These are phyloP conservation scores for Rossbeevera mucosa DNA, from an alignment of 768 basidiomycete species.

Conservation along the genomic window DNA sequence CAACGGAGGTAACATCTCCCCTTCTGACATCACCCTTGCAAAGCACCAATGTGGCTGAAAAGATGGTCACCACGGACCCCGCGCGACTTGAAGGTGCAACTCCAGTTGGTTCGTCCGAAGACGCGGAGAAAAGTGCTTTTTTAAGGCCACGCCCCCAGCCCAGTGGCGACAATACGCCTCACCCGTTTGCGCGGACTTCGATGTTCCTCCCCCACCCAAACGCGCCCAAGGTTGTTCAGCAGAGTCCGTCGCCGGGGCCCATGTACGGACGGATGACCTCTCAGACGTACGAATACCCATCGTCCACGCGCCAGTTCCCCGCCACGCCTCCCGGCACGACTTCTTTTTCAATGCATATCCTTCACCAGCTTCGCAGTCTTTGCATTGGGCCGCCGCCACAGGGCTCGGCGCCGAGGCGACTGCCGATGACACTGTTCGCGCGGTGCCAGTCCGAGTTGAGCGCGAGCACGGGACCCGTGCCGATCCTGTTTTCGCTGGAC, in stretches of 20 bases:
- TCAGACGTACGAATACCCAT: conserved; percentile 15
- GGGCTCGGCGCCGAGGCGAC: conserved; percentile 18
- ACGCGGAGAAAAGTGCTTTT: conserved; percentile 16
- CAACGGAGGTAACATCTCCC: conserved; percentile 12
- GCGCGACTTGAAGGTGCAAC: conserved; percentile 1
- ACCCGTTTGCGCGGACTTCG: conserved; percentile 34
- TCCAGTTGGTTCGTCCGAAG: conserved; percentile 1
- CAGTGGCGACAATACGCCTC: conserved; percentile 7
- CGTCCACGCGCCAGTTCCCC: not conserved
- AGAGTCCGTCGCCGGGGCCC: conserved; percentile 38
- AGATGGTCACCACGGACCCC: conserved; percentile 17
- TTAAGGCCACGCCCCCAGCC: conserved; percentile 25
- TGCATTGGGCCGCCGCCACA: conserved; percentile 2
- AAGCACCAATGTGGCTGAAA: conserved; percentile 8
- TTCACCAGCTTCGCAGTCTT: conserved; percentile 24
- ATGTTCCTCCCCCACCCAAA: conserved; percentile 53
- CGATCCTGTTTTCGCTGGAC: conserved; percentile 55
- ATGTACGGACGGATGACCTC: conserved; percentile 48
- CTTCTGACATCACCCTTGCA: conserved; percentile 5
- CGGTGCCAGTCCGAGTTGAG: conserved; percentile 49
- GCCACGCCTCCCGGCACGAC: conserved; percentile 25
- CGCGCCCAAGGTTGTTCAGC: conserved; percentile 39
- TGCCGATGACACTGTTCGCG: conserved; percentile 54
- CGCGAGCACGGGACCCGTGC: conserved; percentile 51
- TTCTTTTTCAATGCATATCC: conserved; percentile 24